A percentile compares a stretch with the other conserved stretches of the same genome.
These are phyloP conservation scores for Globisporangium viniferum DNA, from an alignment of 352 stramenopile species.

Conservation along the genomic window DNA sequence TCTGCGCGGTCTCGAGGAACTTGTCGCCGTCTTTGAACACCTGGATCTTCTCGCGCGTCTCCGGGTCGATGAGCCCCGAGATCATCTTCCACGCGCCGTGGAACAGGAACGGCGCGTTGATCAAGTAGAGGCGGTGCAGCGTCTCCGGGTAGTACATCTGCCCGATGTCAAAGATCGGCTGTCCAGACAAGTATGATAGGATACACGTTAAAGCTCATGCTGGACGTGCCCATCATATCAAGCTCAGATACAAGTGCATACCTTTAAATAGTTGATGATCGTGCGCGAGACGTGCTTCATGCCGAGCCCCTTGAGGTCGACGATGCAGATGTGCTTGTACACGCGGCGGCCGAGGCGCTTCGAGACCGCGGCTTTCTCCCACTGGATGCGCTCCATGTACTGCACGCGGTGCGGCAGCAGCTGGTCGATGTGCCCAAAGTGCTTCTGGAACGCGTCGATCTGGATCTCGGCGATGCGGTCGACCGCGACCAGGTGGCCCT, in stretches of 20 bases:
- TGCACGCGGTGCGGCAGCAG: conserved; percentile 64
- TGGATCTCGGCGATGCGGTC: conserved; percentile 71
- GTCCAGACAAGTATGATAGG: conserved; percentile 9
- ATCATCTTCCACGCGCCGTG: conserved; percentile 83
- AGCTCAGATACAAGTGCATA: conserved; percentile 9
- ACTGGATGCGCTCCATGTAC: conserved; percentile 81
- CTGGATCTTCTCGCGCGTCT: conserved; percentile 83
- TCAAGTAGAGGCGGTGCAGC: conserved; percentile 70
- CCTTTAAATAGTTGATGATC: conserved; percentile 64
- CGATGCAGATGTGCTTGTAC: conserved; percentile 84
- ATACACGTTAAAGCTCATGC: neutral
- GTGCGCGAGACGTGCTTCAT: conserved; percentile 62
- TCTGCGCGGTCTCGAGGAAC: conserved; percentile 55
- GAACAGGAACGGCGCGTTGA: conserved; percentile 84
- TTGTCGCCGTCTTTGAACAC: conserved; percentile 69
- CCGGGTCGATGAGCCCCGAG: conserved; percentile 57
- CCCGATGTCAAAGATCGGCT: conserved; percentile 78
- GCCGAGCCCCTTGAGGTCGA: conserved; percentile 69
- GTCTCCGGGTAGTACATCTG: conserved; percentile 83
- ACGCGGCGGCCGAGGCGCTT: conserved; percentile 55
- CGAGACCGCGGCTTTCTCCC: conserved; percentile 71
- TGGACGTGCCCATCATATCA: neutral
- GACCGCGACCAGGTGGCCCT: conserved; percentile 66
- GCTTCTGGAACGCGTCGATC: conserved; percentile 52
- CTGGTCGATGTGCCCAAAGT: conserved; percentile 51